Percentiles rank a stretch among this genome's conserved stretches.
Conservation (phyloP, 208 protist genomes). For the Porcisia hertigi region DNA sequence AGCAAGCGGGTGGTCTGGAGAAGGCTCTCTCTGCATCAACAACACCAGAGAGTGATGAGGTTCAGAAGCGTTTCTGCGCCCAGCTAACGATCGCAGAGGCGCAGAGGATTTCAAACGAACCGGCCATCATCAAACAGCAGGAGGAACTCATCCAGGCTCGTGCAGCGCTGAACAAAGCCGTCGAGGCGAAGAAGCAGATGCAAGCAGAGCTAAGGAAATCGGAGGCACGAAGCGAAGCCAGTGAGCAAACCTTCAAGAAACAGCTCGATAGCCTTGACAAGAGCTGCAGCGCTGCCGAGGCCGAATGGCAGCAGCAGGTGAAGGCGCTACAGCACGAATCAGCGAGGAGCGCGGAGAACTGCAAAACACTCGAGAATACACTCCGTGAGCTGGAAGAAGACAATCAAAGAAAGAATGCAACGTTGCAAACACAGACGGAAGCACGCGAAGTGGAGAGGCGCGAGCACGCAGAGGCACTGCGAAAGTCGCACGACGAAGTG, state of each 20-base stretch:
- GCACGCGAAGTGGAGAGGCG: constrained; percentile 1
- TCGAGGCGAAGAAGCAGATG: background rate
- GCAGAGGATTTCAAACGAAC: constrained; percentile 2
- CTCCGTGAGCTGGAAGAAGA: constrained; percentile 10
- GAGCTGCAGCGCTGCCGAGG: constrained; percentile 4
- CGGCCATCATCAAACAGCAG: constrained; percentile 9
- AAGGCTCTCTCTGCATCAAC: background rate
- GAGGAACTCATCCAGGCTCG: constrained; percentile 11
- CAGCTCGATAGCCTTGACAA: constrained; percentile 12
- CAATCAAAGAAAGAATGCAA: background rate
- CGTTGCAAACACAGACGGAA: constrained; percentile 8
- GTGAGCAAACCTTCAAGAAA: constrained; percentile 10
- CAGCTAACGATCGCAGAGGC: constrained; percentile 3
- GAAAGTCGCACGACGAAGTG: background rate
- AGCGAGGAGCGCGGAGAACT: constrained; percentile 13
- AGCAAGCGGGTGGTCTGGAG: background rate
- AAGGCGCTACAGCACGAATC: constrained; percentile 6
- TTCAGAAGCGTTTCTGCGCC: background rate
- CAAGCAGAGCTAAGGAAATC: constrained; percentile 3
- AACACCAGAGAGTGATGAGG: constrained; percentile 9
- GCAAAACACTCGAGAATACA: constrained; percentile 13
- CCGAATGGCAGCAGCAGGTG: constrained; percentile 14
- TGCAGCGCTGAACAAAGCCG: constrained; percentile 3
- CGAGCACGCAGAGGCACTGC: background rate
- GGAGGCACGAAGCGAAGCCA: background rate